These are phyloP conservation scores for Cyberlindnera japonica DNA, from an alignment of 805 yeast species.

Conservation along the genomic window DNA sequence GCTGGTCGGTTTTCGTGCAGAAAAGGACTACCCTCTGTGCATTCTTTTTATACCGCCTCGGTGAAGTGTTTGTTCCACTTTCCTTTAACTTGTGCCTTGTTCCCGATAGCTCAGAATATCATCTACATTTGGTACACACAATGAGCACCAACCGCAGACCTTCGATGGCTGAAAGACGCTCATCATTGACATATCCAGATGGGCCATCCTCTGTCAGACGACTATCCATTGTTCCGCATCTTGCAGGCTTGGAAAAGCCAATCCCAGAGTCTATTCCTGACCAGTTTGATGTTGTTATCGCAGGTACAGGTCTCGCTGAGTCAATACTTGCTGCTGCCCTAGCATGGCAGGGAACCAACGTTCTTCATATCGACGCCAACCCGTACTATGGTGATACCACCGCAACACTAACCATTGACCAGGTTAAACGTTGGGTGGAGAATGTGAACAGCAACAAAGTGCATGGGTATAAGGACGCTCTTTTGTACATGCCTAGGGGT, in stretches of 20 bases:
- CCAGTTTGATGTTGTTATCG: slow-evolving; percentile 80
- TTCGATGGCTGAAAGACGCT: slow-evolving; percentile 66
- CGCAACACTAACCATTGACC: slow-evolving; percentile 84
- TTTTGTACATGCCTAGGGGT: slow-evolving; percentile 71
- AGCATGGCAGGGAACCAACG: slow-evolving; percentile 98
- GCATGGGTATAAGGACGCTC: slow-evolving; percentile 60
- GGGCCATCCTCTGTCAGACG: slow-evolving; percentile 19
- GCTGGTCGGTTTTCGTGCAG: too few relatives aligned
- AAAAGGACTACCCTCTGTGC: too few relatives aligned
- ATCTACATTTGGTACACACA: background rate
- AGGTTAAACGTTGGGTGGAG: slow-evolving; percentile 77
- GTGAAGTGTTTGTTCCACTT: too few relatives aligned
- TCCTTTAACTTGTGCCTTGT: too few relatives aligned
- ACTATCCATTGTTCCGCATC: slow-evolving; percentile 52
- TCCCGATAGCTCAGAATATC: background rate
- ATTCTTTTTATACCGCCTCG: too few relatives aligned
- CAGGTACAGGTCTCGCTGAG: slow-evolving; percentile 91
- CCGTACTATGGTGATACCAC: slow-evolving; percentile 84
- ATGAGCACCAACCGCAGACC: slow-evolving; percentile 45
- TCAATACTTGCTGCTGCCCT: slow-evolving; percentile 88
- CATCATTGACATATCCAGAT: slow-evolving; percentile 37
- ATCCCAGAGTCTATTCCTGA: slow-evolving; percentile 57
- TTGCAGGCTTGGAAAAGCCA: slow-evolving; percentile 78
- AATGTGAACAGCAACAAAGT: slow-evolving; percentile 47
- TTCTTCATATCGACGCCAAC: slow-evolving; percentile 83